Evolutionary conservation across 1,284 basidiomycete species (phyloP).

Genomic region (Apiotrichum akiyoshidainum): DNA sequence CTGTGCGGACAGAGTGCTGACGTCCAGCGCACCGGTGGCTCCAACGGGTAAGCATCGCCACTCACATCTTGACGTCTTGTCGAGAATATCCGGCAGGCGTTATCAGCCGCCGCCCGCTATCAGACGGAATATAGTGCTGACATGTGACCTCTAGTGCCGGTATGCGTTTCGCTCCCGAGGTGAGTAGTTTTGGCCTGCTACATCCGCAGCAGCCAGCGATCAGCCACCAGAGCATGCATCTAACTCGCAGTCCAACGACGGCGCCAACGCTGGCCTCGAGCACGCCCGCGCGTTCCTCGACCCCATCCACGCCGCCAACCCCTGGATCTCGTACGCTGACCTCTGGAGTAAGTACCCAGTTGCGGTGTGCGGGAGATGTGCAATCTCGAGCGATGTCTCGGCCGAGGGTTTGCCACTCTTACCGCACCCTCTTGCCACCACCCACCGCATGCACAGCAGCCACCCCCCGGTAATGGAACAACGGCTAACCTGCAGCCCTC

Average conservation of each 20-base stretch:
- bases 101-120: not conserved
- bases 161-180: conserved; percentile 53
- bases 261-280: conserved; percentile 53
- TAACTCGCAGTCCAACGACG: conserved; percentile 38
- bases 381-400: too few species aligned
- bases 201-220: not conserved
- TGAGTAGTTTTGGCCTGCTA: conserved; percentile 7
- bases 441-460: not conserved
- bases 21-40: conserved; percentile 54
- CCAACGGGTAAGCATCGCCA: conserved; percentile 49
- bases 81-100: not conserved
- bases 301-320: conserved; percentile 55
- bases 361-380: too few species aligned
- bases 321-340: conserved; percentile 56
- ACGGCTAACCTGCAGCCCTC: conserved; percentile 29
- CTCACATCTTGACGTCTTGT: not conserved
- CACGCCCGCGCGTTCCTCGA: conserved; percentile 56
- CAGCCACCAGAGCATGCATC: not conserved
- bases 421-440: too few species aligned
- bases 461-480: not conserved
- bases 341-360: conserved; percentile 47
- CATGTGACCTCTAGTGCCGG: conserved; percentile 16
- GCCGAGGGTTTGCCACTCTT: too few species aligned
- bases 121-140: conserved; percentile 2
- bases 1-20: not conserved